Conservation (phyloP, 2,329 filamentous ascomycete genomes). For the Monosporascus sp. region DNA sequence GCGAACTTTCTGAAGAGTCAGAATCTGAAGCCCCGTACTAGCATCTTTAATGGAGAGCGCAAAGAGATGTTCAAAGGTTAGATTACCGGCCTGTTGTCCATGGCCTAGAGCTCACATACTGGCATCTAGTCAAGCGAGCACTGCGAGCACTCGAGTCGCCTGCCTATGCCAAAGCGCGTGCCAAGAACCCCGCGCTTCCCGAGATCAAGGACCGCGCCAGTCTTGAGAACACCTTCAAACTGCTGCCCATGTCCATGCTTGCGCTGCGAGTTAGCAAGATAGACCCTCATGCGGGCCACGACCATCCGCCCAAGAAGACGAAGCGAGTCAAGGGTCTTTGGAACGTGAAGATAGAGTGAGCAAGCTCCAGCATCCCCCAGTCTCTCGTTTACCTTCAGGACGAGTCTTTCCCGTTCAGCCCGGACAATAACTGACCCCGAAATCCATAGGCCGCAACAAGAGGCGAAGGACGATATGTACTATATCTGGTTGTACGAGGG, state of each 20-base stretch:
- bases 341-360: conserved; percentile 80
- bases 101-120: conserved; percentile 8
- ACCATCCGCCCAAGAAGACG: conserved; percentile 64
- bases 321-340: conserved; percentile 95
- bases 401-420: no score
- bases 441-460: conserved; percentile 67
- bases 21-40: conserved; percentile 82
- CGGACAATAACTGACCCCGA: neutral
- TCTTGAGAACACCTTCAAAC: conserved; percentile 90
- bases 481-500: conserved; percentile 97
- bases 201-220: conserved; percentile 82
- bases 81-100: neutral
- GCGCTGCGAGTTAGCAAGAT: conserved; percentile 84
- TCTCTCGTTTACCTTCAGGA: neutral
- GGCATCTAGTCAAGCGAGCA: conserved; percentile 77
- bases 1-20: conserved; percentile 83
- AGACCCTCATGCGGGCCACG: conserved; percentile 72
- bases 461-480: conserved; percentile 80
- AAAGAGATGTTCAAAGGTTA: conserved; percentile 97
- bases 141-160: conserved; percentile 85
- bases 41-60: conserved; percentile 90
- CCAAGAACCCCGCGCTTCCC: conserved; percentile 85
- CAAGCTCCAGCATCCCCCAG: neutral
- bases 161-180: conserved; percentile 82
- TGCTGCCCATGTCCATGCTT: conserved; percentile 89